Evolutionary conservation across 106 monocot species (phyloP).

Genomic region (Agapanthus africanus): DNA sequence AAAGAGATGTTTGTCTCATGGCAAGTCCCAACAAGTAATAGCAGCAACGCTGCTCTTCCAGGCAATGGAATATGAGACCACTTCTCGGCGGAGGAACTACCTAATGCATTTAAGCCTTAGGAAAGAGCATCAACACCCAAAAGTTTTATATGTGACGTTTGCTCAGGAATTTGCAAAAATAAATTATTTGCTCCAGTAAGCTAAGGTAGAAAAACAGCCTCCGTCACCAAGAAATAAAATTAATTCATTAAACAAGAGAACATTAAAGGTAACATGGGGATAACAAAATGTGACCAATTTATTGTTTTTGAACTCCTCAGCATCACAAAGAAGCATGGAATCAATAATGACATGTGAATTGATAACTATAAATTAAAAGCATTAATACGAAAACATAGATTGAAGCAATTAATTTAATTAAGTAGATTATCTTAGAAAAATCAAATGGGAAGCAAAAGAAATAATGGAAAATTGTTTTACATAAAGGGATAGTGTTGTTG

Average conservation of each 20-base stretch:
- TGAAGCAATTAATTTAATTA: too few relatives aligned
- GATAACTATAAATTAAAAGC: not conserved
- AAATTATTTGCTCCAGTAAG: not conserved
- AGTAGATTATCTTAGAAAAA: too few relatives aligned
- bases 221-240: not conserved
- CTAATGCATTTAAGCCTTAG: not conserved
- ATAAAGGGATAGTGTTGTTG: too few relatives aligned
- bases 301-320: too few relatives aligned
- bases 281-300: too few relatives aligned
- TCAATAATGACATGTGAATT: not conserved
- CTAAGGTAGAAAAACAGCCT: not conserved
- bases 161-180: constrained; percentile 7
- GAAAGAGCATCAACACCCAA: constrained; percentile 6
- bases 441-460: too few relatives aligned
- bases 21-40: constrained; percentile 33
- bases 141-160: constrained; percentile 7
- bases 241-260: not conserved
- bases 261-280: too few relatives aligned
- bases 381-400: not conserved
- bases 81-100: not conserved
- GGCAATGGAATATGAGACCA: constrained; percentile 52
- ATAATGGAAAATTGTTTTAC: too few relatives aligned
- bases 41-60: constrained; percentile 17
- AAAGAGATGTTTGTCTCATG: constrained; percentile 25
- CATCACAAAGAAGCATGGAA: too few relatives aligned